These are phyloP conservation scores for Begonia masoniana DNA, from an alignment of 306 rosid genomes.

Conservation along the genomic window DNA sequence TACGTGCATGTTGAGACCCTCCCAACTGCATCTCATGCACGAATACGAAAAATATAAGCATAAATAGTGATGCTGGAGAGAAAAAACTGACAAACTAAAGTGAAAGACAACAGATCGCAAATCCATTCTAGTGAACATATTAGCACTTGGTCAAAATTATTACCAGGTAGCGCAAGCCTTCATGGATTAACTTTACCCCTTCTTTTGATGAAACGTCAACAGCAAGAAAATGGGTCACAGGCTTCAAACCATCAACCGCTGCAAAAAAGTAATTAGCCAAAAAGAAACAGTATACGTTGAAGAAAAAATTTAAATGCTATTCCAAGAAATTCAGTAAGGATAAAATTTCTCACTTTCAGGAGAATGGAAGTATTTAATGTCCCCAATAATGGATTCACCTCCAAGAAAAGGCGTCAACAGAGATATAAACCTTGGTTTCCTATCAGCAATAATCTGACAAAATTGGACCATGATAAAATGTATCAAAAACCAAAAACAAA, in stretches of 20 bases:
- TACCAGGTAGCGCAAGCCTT: conserved; percentile 82
- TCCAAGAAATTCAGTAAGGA: neutral
- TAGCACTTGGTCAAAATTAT: conserved; percentile 12
- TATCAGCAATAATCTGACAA: conserved; percentile 62
- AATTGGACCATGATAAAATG: conserved; percentile 3
- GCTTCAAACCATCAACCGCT: conserved; percentile 86
- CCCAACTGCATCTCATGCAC: conserved; percentile 40
- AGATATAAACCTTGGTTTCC: conserved; percentile 65
- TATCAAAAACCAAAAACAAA: no score
- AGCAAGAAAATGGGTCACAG: conserved; percentile 84
- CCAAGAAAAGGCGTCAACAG: conserved; percentile 40
- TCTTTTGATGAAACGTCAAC: conserved; percentile 52
- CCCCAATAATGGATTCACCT: conserved; percentile 42
- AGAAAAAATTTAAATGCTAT: neutral
- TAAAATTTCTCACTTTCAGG: conserved; percentile 60
- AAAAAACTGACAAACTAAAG: conserved; percentile 7
- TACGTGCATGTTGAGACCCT: conserved; percentile 61
- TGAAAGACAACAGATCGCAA: conserved; percentile 6
- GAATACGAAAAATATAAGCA: conserved; percentile 8
- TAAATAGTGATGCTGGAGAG: conserved; percentile 5
- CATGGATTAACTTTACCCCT: conserved; percentile 67
- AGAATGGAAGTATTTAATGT: conserved; percentile 60
- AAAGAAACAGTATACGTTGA: neutral
- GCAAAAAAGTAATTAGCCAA: conserved; percentile 7
- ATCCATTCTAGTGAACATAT: conserved; percentile 9